phyloP scores from a whole-genome alignment of 2,329 filamentous ascomycete genomes.

The Penicillium sp. region DNA sequence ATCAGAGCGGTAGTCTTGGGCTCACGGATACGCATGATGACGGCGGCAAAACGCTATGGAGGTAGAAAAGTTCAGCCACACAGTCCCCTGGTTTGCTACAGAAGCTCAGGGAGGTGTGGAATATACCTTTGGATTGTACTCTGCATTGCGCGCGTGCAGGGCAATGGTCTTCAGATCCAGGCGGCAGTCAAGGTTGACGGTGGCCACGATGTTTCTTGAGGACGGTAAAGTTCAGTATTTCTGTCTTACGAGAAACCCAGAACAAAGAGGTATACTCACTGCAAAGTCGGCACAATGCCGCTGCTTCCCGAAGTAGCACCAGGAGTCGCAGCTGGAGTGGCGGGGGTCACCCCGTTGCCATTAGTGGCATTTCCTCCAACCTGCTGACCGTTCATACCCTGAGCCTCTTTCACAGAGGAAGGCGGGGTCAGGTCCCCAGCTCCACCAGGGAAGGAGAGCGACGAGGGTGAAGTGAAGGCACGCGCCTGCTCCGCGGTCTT shows the following conservation, averaged over 20 bases:
- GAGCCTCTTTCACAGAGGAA: slow-evolving; percentile 64
- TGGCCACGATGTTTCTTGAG: slow-evolving; percentile 95
- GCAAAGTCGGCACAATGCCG: slow-evolving; percentile 87
- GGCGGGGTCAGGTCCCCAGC: slow-evolving; percentile 80
- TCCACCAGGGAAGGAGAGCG: slow-evolving; percentile 85
- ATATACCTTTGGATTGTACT: slow-evolving; percentile 95
- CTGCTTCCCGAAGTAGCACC: slow-evolving; percentile 85
- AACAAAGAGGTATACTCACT: slow-evolving; percentile 74
- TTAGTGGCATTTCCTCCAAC: slow-evolving; percentile 59
- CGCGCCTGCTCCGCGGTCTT: slow-evolving; percentile 89
- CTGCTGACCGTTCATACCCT: slow-evolving; percentile 52
- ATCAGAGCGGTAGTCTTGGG: slow-evolving; percentile 98
- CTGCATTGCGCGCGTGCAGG: slow-evolving; percentile 93
- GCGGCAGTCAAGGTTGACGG: slow-evolving; percentile 95
- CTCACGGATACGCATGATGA: slow-evolving; percentile 99
- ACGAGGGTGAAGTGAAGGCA: slow-evolving; percentile 89
- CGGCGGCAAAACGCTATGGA: slow-evolving; percentile 87
- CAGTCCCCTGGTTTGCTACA: slow-evolving; percentile 35
- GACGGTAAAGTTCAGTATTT: slow-evolving; percentile 46
- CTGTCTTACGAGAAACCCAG: slow-evolving; percentile 28
- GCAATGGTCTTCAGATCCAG: slow-evolving; percentile 98
- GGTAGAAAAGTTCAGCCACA: slow-evolving; percentile 44
- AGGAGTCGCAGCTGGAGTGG: slow-evolving; percentile 60
- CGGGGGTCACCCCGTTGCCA: slow-evolving; percentile 79
- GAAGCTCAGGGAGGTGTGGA: slow-evolving; percentile 34